Evolutionary conservation across 2,329 filamentous ascomycete genomes (phyloP).

Genomic region (Colletotrichum sp.): DNA sequence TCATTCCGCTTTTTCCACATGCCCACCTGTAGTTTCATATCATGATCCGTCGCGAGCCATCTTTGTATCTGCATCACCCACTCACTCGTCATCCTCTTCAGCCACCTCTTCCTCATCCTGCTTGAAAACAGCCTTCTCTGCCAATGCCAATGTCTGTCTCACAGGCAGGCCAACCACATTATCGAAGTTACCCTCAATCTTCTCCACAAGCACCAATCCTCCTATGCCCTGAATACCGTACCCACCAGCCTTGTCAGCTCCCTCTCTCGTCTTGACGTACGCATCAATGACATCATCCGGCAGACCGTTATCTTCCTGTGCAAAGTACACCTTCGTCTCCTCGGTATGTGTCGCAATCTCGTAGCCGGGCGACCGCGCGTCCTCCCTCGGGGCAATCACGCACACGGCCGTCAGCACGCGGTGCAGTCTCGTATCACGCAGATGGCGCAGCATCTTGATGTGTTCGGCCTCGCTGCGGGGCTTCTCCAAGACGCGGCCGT

Average conservation of each 20-base stretch:
- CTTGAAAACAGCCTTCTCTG: constrained; percentile 84
- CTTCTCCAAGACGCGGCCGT: constrained; percentile 88
- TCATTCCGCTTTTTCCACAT: not conserved
- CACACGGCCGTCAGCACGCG: constrained; percentile 87
- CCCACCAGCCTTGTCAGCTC: constrained; percentile 93
- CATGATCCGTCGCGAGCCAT: not conserved
- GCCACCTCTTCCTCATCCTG: constrained; percentile 69
- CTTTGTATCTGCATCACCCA: not conserved
- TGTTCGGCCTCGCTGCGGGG: constrained; percentile 83
- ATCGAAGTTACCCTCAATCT: constrained; percentile 87
- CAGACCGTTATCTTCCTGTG: constrained; percentile 61
- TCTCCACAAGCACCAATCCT: constrained; percentile 84
- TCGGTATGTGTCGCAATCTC: constrained; percentile 81
- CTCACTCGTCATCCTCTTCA: constrained; percentile 50
- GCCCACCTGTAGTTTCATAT: not conserved
- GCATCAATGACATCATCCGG: constrained; percentile 81
- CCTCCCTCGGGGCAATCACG: constrained; percentile 81
- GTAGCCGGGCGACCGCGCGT: constrained; percentile 85
- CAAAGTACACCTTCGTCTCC: constrained; percentile 91
- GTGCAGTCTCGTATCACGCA: constrained; percentile 80
- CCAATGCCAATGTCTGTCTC: constrained; percentile 76
- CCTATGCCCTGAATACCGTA: constrained; percentile 94
- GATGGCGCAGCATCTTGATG: constrained; percentile 78
- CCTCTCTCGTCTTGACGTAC: constrained; percentile 86
- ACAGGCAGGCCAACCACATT: constrained; percentile 94